phyloP scores from a whole-genome alignment of 306 rosid species.

The Casuarina cunninghamiana region DNA sequence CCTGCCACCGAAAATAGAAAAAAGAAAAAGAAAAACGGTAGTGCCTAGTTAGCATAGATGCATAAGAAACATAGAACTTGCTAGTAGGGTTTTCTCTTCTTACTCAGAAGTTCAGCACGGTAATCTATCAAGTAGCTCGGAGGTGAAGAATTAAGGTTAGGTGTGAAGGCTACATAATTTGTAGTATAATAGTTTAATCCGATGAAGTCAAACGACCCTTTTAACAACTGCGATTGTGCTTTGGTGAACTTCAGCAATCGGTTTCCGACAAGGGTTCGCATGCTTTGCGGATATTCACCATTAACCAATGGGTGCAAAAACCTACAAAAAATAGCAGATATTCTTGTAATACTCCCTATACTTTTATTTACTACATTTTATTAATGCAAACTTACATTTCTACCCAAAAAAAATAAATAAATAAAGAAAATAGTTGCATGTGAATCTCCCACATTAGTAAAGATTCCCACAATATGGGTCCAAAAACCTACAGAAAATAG shows the following conservation, averaged over 20 bases:
- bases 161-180: constrained; percentile 14
- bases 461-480: constrained; percentile 7
- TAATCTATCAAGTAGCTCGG: constrained; percentile 30
- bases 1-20: constrained; percentile 12
- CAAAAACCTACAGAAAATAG: constrained; percentile 26
- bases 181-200: constrained; percentile 39
- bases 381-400: too few relatives aligned
- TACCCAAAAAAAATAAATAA: too few relatives aligned
- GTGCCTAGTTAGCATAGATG: neutral
- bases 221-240: constrained; percentile 5
- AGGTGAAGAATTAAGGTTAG: neutral
- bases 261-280: constrained; percentile 27
- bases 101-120: constrained; percentile 19
- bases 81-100: neutral
- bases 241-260: constrained; percentile 35
- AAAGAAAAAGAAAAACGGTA: neutral
- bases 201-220: constrained; percentile 33
- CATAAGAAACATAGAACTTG: neutral
- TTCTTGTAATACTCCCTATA: too few relatives aligned
- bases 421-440: too few relatives aligned
- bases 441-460: too few relatives aligned
- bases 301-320: constrained; percentile 32
- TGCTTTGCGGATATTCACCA: constrained; percentile 37
- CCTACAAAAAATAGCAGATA: constrained; percentile 10
- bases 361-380: too few relatives aligned